Conservation (phyloP, 208 protist genomes). For the Leishmania tropica region DNA sequence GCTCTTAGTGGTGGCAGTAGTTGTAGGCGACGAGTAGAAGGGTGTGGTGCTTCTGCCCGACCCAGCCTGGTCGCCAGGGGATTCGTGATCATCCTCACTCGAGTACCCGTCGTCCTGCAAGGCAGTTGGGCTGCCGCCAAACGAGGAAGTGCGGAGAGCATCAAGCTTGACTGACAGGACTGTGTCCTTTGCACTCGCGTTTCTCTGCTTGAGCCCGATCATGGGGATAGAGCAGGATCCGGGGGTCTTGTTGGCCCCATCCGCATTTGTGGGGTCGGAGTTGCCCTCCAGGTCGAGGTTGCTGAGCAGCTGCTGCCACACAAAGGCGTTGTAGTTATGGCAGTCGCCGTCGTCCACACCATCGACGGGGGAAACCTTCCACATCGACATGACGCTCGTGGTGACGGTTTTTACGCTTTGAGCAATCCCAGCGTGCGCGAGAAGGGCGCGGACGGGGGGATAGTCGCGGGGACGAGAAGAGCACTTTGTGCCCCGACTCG, state of each 20-base stretch:
- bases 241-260: background rate
- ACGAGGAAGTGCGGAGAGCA: background rate
- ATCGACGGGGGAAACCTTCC: constrained; percentile 4
- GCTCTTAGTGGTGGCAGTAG: background rate
- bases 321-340: constrained; percentile 16
- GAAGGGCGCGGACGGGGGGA: background rate
- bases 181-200: background rate
- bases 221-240: background rate
- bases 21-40: background rate
- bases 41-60: constrained; percentile 4
- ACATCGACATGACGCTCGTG: constrained; percentile 18
- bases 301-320: constrained; percentile 19
- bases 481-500: background rate
- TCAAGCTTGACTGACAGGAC: background rate
- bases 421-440: background rate
- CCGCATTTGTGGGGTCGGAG: constrained; percentile 7
- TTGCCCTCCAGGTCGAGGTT: constrained; percentile 13
- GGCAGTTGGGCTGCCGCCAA: background rate
- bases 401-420: background rate
- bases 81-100: constrained; percentile 25
- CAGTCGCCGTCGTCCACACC: background rate
- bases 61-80: constrained; percentile 6
- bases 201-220: constrained; percentile 1
- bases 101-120: constrained; percentile 21
- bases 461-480: background rate